A percentile compares a stretch with the other conserved stretches of the same genome.
Evolutionary conservation across 441 rosid genomes (phyloP).

Genomic region (Cnidoscolus chayamansa): DNA sequence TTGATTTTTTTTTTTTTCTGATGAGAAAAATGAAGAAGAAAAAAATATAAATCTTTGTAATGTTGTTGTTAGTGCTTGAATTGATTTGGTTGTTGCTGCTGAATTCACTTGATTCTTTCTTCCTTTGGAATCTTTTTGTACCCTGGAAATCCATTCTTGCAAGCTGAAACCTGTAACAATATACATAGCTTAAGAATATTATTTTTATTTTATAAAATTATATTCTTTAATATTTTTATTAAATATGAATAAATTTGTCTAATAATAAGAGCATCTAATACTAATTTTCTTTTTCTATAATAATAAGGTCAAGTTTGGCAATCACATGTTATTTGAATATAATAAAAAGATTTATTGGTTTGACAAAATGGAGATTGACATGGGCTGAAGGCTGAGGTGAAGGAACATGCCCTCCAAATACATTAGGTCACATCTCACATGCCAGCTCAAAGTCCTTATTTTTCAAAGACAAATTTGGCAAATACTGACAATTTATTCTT

Average conservation of each 20-base stretch:
- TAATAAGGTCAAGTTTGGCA: slow-evolving; percentile 9
- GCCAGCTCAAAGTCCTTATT: slow-evolving; percentile 7
- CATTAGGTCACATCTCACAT: neutral
- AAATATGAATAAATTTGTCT: too few species aligned
- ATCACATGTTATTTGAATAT: neutral
- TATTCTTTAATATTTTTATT: too few species aligned
- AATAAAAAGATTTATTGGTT: neutral
- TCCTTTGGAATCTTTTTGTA: slow-evolving; percentile 60
- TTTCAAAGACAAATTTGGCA: neutral
- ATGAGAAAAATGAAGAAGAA: neutral
- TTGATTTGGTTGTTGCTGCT: neutral
- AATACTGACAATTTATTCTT: neutral
- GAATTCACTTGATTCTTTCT: slow-evolving; percentile 50
- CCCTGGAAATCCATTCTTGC: slow-evolving; percentile 68
- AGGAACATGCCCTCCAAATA: slow-evolving; percentile 5
- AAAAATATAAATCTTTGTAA: neutral
- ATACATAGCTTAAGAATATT: too few species aligned
- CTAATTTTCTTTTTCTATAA: too few species aligned
- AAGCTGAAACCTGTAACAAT: slow-evolving; percentile 62
- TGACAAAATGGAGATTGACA: neutral
- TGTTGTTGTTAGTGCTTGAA: slow-evolving; percentile 12
- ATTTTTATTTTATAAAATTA: too few species aligned
- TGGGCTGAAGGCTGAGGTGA: slow-evolving; percentile 4
- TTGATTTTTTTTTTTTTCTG: neutral
- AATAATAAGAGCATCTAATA: too few species aligned